Conservation (phyloP, 2,329 filamentous ascomycete species). For the Penicillium expansum region DNA sequence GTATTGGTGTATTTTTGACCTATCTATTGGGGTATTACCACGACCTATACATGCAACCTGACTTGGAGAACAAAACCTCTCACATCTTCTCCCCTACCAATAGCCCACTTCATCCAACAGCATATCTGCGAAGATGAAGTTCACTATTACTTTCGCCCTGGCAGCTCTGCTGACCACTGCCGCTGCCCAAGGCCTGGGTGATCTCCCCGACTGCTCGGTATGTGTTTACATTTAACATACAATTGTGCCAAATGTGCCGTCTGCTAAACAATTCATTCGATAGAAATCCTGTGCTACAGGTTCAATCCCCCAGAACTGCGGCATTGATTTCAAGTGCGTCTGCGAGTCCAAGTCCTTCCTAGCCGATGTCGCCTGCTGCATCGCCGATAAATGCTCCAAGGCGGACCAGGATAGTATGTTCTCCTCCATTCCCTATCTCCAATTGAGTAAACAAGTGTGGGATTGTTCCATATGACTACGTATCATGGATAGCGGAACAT, state of each 20-base stretch:
- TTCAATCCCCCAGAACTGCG: slow-evolving; percentile 42
- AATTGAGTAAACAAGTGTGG: neutral
- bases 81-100: neutral
- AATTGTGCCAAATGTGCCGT: neutral
- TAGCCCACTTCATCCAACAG: neutral
- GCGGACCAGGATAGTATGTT: slow-evolving; percentile 43
- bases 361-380: slow-evolving; percentile 50
- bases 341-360: slow-evolving; percentile 50
- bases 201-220: slow-evolving; percentile 57
- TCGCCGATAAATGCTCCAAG: slow-evolving; percentile 43
- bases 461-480: neutral
- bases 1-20: slow-evolving; percentile 1
- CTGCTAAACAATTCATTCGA: slow-evolving; percentile 1
- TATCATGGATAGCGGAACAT: neutral
- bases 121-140: slow-evolving; percentile 46
- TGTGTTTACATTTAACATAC: slow-evolving; percentile 28
- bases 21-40: slow-evolving; percentile 2
- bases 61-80: neutral
- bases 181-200: slow-evolving; percentile 46
- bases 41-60: neutral
- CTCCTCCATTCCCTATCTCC: neutral
- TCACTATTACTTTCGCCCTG: slow-evolving; percentile 52
- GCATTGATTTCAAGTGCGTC: slow-evolving; percentile 50
- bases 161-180: slow-evolving; percentile 51
- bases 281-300: slow-evolving; percentile 43